A percentile compares a stretch with the other conserved stretches of the same genome.
Evolutionary conservation across 2,329 filamentous ascomycete genomes (phyloP).

Genomic region (Penicillium sp.): DNA sequence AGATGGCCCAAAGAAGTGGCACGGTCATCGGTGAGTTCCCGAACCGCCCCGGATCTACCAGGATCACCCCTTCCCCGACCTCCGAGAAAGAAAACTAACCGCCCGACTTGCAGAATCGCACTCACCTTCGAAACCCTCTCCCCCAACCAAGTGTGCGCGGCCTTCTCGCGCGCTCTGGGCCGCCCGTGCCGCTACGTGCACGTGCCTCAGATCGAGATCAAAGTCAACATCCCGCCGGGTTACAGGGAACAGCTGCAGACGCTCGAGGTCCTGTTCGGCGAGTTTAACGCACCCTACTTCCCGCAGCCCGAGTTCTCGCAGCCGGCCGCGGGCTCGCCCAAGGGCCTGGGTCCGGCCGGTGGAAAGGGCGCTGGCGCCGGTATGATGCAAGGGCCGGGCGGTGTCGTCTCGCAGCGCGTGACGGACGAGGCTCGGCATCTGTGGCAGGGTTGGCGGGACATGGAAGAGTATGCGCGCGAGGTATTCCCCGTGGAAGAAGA

Average conservation of each 20-base stretch:
- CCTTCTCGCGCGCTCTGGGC: constrained; percentile 75
- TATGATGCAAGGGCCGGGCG: constrained; percentile 53
- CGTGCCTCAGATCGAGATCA: constrained; percentile 72
- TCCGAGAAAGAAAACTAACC: constrained; percentile 8
- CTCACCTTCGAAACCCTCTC: constrained; percentile 88
- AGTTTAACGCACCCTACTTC: constrained; percentile 61
- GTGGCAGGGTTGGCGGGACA: constrained; percentile 86
- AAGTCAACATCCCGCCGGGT: constrained; percentile 79
- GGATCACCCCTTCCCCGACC: background rate
- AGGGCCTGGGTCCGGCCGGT: constrained; percentile 37
- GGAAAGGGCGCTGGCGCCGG: constrained; percentile 45
- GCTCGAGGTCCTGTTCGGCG: constrained; percentile 59
- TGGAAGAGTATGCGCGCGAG: constrained; percentile 93
- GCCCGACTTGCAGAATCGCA: constrained; percentile 62
- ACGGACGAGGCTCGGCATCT: constrained; percentile 74
- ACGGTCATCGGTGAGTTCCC: constrained; percentile 61
- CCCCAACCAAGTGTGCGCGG: constrained; percentile 75
- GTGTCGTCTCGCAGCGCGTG: constrained; percentile 61
- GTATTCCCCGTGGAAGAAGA: constrained; percentile 94
- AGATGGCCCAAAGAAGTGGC: constrained; percentile 84
- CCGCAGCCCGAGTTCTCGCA: constrained; percentile 57
- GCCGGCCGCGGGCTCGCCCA: constrained; percentile 38
- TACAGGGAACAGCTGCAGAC: constrained; percentile 83
- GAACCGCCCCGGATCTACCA: background rate
- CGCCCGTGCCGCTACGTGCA: constrained; percentile 75